Evolutionary conservation across 2,329 filamentous ascomycete genomes (phyloP).

Genomic region (Ceratocystis huliohia): DNA sequence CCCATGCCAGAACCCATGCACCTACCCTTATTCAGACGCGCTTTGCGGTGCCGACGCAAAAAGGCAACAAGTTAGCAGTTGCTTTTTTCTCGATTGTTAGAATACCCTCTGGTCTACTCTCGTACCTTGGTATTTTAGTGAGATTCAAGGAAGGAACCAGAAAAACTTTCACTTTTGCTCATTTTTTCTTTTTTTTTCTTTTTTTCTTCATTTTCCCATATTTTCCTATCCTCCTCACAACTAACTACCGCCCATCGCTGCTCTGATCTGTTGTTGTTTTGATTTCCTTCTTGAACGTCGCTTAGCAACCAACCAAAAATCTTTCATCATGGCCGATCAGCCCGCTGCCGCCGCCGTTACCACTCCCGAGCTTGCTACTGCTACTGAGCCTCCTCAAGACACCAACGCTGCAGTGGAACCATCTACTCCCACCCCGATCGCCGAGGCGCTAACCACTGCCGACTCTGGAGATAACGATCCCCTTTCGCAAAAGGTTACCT

Average conservation of each 20-base stretch:
- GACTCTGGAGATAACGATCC: slow-evolving; percentile 21
- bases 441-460: too few relatives aligned
- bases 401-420: too few relatives aligned
- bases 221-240: too few relatives aligned
- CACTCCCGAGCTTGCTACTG: neutral
- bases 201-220: too few relatives aligned
- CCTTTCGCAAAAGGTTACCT: slow-evolving; percentile 34
- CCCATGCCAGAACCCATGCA: neutral
- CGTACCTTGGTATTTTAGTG: too few relatives aligned
- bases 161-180: neutral
- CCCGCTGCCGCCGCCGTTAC: neutral
- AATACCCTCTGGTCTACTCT: too few relatives aligned
- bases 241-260: too few relatives aligned
- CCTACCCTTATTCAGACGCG: neutral
- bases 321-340: slow-evolving; percentile 14
- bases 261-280: too few relatives aligned
- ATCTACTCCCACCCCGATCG: too few relatives aligned
- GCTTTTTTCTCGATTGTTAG: too few relatives aligned
- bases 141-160: neutral
- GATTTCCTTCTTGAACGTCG: slow-evolving; percentile 1
- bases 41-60: too few relatives aligned
- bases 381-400: neutral
- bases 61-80: neutral
- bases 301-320: neutral
- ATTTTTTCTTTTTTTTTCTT: neutral